Base-by-base conservation (phyloP, 2,329 filamentous ascomycete genomes). In the Tolypocladium album region DNA sequence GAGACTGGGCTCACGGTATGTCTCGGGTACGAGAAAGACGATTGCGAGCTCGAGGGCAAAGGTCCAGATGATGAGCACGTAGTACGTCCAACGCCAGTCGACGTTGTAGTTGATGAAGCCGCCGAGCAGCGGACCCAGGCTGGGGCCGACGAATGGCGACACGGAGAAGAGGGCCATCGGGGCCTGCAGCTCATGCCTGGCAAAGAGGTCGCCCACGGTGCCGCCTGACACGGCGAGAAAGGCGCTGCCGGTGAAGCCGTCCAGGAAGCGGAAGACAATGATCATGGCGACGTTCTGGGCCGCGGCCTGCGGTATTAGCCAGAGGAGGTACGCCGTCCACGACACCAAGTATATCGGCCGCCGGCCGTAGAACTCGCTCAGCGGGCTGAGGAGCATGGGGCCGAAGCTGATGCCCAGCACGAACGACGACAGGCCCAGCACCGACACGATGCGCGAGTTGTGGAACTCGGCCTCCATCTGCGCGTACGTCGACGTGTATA, bases 161-260 rank as follows among this genome's bases (percentile, higher is more conserved):
- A 85, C 76, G 6, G 87, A 85, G 69, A 88, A 95, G 20, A 96
- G 77, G 75, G 91, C 87, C 92, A 96, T 96, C 3, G 92, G 91
- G 8, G 82, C 82, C 65, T 88, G 86, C 60, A 96, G 82, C 64
- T 90, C 81, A 61, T 87, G 76, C 55, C 81, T 80, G 13, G 78
- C 76, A 69, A 93, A 94, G 64, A 93, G 74, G 68, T 96, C 92
- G 40, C 90, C 89, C 20, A 96, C 89, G 0, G 90, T 96, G 15
- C 91, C 90, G 47, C 91, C 92, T 0, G 90, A 88, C 1, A 96
- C 90, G 61, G 82, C 83, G 61, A 89, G 70, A 64, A 88, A 88
- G 2, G 85, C 83, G 63, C 82, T 85, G 3, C 89, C 89, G 0
- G 87, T 79, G 40, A 92, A 76, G 4, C 89, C 89, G 67, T 87